Evolutionary conservation across 2,329 filamentous ascomycete genomes (phyloP), one percentile per base, ranked within the genome.

Genomic region (Fusarium odoratissimum): DNA sequence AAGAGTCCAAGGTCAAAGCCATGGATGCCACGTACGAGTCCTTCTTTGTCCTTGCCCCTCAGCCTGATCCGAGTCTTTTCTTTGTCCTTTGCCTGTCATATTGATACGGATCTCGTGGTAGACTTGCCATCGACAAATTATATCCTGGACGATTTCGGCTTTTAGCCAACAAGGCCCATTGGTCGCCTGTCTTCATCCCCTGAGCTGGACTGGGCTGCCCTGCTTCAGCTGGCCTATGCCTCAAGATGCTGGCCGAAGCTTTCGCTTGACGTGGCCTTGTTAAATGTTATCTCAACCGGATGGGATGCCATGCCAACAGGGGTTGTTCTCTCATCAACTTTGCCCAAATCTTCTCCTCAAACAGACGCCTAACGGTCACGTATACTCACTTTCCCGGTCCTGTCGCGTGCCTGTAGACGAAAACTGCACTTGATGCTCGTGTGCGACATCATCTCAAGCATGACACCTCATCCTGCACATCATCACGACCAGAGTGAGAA

Each of bases 391-490:
- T 21, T 40, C 46, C 64, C 41, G 33, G 55, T 61, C 67, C 46
- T 71, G 67, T 67, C 58, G 44, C 31, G 62, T 73, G 69, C 71
- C 71, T 73, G 71, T 67, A 64, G 68, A 58, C 55, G 16, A 33
- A 25, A 44, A 60, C 44, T 66, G 49, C 56, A 70, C 55, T 66
- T n/a, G 49, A 64, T 58, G 66, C 56, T 71, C 42, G 70, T 68
- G 71, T 73, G 60, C 57, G 45, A 73, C 71, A 73, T 74, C 67
- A 63, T 74, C 67, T 55, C 49, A 67, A 69, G 71, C 71, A 73
- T 48, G 67, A 74, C 67, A 72, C 71, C 52, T 73, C 55, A 69
- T 73, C 67, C 71, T 74, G 71, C 71, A 74, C 71, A 74, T 74
- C 71, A 76, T 74, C 60, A 44, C 59, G 57, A 61, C 66, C 48